Evolutionary conservation across 2,329 filamentous ascomycete genomes (phyloP).

Genomic region (Talaromyces sp.): DNA sequence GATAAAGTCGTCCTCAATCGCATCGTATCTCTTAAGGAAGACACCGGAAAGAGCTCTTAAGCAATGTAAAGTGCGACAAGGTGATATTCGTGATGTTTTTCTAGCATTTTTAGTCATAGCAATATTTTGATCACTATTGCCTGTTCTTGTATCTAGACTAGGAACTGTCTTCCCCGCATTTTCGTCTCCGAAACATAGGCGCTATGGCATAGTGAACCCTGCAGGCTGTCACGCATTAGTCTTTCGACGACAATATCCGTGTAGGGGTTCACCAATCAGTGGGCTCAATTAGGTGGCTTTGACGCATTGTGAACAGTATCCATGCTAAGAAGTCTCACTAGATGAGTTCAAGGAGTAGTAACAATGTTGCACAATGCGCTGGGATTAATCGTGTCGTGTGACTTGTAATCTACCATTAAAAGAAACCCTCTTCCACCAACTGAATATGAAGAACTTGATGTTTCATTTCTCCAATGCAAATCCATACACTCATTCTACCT

Average conservation of each 20-base stretch:
- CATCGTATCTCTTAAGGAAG: conserved; percentile 85
- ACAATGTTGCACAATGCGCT: background rate
- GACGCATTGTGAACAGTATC: background rate
- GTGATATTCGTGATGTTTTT: background rate
- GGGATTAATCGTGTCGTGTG: background rate
- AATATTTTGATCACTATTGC: background rate
- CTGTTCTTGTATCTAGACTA: background rate
- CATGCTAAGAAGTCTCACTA: background rate
- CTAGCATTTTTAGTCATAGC: conserved; percentile 1
- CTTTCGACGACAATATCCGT: background rate
- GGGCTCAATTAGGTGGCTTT: background rate
- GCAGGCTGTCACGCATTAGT: background rate
- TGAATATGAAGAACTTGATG: no score
- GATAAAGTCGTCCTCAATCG: conserved; percentile 82
- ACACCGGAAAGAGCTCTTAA: conserved; percentile 16
- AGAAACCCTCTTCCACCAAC: no score
- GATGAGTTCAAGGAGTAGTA: no score
- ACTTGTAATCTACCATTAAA: no score
- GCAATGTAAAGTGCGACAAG: background rate
- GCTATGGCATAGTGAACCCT: background rate
- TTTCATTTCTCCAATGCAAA: no score
- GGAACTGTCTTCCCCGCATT: background rate
- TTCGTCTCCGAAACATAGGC: background rate
- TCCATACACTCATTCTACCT: no score
- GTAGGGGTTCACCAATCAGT: background rate